Percentiles rank a stretch among this genome's conserved stretches.
These are phyloP conservation scores for Trichoderma endophyticum DNA, from an alignment of 2,329 filamentous ascomycete species.

Conservation along the genomic window DNA sequence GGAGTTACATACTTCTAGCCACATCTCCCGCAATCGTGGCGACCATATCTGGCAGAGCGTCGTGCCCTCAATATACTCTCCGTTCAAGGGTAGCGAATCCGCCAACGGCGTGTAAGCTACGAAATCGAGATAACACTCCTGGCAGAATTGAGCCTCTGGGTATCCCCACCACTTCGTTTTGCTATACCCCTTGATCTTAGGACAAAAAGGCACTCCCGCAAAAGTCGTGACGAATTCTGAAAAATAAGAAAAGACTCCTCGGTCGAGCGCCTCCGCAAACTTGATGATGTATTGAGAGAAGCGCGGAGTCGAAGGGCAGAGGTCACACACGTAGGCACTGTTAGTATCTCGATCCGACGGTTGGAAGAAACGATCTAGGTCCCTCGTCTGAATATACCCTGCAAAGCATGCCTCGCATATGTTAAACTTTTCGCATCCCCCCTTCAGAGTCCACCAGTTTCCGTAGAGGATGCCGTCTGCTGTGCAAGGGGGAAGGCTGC, in stretches of 20 bases:
- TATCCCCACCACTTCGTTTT: slow-evolving; percentile 36
- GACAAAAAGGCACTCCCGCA: slow-evolving; percentile 28
- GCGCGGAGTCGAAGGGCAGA: slow-evolving; percentile 27
- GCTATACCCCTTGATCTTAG: slow-evolving; percentile 24
- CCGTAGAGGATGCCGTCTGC: slow-evolving; percentile 28
- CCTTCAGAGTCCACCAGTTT: slow-evolving; percentile 34
- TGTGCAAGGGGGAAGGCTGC: slow-evolving; percentile 26
- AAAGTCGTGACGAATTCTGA: slow-evolving; percentile 29
- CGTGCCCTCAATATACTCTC: slow-evolving; percentile 22
- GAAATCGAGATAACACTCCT: slow-evolving; percentile 34
- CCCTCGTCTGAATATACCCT: slow-evolving; percentile 29
- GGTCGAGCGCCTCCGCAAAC: slow-evolving; percentile 31
- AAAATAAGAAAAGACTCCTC: slow-evolving; percentile 31
- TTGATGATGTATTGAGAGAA: slow-evolving; percentile 26
- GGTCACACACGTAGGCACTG: slow-evolving; percentile 29
- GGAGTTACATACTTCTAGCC: slow-evolving; percentile 28
- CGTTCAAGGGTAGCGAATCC: slow-evolving; percentile 26
- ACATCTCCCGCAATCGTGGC: slow-evolving; percentile 37
- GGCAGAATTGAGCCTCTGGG: slow-evolving; percentile 31
- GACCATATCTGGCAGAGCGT: slow-evolving; percentile 38
- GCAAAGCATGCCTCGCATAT: slow-evolving; percentile 36
- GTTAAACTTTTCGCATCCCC: slow-evolving; percentile 21
- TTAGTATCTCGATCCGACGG: slow-evolving; percentile 20
- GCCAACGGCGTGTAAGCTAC: slow-evolving; percentile 29
- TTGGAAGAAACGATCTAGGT: slow-evolving; percentile 30